Evolutionary conservation across 1,139 yeast species (phyloP).

Genomic region (Blastobotrys illinoisensis): DNA sequence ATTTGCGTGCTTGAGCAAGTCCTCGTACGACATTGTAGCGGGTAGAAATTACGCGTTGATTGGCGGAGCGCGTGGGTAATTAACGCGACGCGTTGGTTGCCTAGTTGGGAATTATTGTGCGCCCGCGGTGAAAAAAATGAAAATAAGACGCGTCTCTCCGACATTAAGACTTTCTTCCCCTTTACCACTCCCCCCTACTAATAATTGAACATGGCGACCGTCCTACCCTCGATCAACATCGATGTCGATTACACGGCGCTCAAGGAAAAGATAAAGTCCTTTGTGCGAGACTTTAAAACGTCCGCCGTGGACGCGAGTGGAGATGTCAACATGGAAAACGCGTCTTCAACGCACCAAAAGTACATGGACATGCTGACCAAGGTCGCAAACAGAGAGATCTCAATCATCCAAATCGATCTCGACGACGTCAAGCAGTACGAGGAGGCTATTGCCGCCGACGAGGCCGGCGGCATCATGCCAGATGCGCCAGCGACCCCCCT

Average conservation of each 20-base stretch:
- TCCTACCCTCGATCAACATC: conserved; percentile 48
- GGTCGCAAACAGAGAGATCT: conserved; percentile 74
- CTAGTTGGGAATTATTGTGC: conserved; percentile 1
- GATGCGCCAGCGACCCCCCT: conserved; percentile 30
- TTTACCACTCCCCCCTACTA: not conserved
- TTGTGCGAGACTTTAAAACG: conserved; percentile 25
- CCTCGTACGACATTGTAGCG: conserved; percentile 1
- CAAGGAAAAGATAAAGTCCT: conserved; percentile 24
- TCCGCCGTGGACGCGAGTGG: conserved; percentile 15
- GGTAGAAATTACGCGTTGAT: not conserved
- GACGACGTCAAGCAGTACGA: conserved; percentile 78
- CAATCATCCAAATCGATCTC: conserved; percentile 66
- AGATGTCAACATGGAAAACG: conserved; percentile 14
- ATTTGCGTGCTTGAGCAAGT: conserved; percentile 8
- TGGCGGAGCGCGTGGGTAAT: not conserved
- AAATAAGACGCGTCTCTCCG: not conserved
- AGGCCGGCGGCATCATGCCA: conserved; percentile 23
- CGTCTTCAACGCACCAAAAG: conserved; percentile 35
- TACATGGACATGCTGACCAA: conserved; percentile 71
- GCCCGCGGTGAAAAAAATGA: conserved; percentile 2
- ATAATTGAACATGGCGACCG: conserved; percentile 15
- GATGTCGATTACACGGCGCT: conserved; percentile 50
- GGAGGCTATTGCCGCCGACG: conserved; percentile 33
- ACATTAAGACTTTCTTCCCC: not conserved
- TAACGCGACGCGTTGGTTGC: not conserved